Conservation (phyloP, 208 protist species). For the Tritrichomonas musculus region DNA sequence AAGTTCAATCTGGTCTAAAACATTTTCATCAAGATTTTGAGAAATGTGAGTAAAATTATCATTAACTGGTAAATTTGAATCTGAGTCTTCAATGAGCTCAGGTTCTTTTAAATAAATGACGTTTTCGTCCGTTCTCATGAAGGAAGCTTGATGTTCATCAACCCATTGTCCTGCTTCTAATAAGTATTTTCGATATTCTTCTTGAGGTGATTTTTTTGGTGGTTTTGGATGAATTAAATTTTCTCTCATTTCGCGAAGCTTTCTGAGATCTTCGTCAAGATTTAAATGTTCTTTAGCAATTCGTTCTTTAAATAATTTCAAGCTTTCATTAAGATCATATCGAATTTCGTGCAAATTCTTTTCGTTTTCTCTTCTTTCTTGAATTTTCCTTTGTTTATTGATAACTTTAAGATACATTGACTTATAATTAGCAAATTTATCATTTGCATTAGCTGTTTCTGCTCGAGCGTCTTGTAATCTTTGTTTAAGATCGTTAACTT, state of each 20-base stretch:
- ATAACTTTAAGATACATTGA: background rate
- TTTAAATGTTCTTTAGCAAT: background rate
- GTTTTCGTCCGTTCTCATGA: too few relatives aligned
- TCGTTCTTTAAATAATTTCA: background rate
- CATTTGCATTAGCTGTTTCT: background rate
- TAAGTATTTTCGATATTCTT: too few relatives aligned
- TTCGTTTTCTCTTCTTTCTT: background rate
- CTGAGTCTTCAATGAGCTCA: background rate
- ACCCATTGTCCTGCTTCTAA: too few relatives aligned
- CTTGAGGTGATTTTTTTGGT: background rate
- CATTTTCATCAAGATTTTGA: background rate
- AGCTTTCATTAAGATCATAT: background rate
- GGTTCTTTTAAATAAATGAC: background rate
- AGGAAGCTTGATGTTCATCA: too few relatives aligned
- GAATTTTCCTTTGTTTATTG: background rate
- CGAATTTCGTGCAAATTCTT: background rate
- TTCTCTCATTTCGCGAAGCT: background rate
- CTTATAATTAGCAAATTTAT: background rate
- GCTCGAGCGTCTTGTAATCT: background rate
- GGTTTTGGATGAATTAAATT: background rate
- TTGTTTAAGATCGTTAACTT: background rate
- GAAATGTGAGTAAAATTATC: background rate
- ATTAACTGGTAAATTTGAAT: background rate
- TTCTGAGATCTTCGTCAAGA: background rate
- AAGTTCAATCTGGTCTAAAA: background rate